These are phyloP conservation scores for Quillaja saponaria DNA, from an alignment of 306 rosid genomes.

Conservation along the genomic window DNA sequence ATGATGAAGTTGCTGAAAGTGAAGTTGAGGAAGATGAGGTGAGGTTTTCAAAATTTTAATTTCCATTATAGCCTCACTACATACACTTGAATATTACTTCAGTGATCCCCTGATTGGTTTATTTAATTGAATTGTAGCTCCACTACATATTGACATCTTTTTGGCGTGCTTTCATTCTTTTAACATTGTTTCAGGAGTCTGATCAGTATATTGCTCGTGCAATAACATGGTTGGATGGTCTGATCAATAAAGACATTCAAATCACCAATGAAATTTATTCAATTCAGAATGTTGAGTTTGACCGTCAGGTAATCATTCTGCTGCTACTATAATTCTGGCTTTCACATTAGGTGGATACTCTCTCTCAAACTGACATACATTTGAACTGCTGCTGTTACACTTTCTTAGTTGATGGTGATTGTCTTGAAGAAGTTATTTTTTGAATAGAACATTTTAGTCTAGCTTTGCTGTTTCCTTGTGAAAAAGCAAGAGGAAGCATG, in stretches of 20 bases:
- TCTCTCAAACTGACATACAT: neutral
- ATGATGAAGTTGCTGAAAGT: conserved; percentile 42
- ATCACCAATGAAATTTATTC: conserved; percentile 87
- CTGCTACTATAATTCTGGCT: neutral
- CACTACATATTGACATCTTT: neutral
- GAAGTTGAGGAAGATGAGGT: conserved; percentile 63
- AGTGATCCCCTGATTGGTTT: neutral
- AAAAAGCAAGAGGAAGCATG: too few relatives aligned
- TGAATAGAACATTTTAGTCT: too few relatives aligned
- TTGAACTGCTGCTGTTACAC: neutral
- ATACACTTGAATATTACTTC: neutral
- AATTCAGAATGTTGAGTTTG: conserved; percentile 70
- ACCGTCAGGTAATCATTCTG: conserved; percentile 70
- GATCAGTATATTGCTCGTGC: conserved; percentile 39
- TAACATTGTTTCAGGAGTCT: conserved; percentile 49
- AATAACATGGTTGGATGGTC: conserved; percentile 79
- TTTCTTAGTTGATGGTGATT: neutral
- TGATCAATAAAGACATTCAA: conserved; percentile 57
- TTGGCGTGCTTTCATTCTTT: conserved; percentile 23
- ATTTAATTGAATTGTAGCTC: conserved; percentile 3
- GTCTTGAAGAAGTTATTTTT: too few relatives aligned
- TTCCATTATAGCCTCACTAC: neutral
- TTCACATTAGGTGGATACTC: neutral
- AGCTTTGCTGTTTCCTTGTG: too few relatives aligned
- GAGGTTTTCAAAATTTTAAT: conserved; percentile 6